Conservation (phyloP, 2,329 filamentous ascomycete genomes). For the Aciculosporium take region DNA sequence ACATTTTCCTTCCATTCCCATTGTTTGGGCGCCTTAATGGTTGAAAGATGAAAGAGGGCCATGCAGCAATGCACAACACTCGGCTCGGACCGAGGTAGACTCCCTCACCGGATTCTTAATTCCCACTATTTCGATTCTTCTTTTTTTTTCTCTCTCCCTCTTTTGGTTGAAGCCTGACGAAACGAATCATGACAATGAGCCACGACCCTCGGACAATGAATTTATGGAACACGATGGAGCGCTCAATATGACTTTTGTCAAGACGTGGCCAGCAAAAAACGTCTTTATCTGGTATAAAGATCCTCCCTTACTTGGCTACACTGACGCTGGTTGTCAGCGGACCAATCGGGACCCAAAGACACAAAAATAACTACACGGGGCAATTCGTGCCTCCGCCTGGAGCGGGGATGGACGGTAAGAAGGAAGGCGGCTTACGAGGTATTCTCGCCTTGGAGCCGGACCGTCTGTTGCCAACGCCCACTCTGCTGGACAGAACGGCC, state of each 20-base stretch:
- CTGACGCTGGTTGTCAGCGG: conserved; percentile 32
- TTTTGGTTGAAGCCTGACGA: conserved; percentile 27
- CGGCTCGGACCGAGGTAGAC: conserved; percentile 34
- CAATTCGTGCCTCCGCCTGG: conserved; percentile 5
- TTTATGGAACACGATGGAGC: conserved; percentile 1
- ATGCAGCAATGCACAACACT: conserved; percentile 48
- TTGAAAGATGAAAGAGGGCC: conserved; percentile 40
- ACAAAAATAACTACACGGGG: conserved; percentile 4
- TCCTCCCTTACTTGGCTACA: conserved; percentile 15
- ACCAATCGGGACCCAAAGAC: conserved; percentile 10
- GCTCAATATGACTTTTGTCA: conserved; percentile 12
- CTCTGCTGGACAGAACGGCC: conserved; percentile 19
- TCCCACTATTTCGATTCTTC: conserved; percentile 11
- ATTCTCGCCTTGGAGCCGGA: conserved; percentile 17
- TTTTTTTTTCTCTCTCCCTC: conserved; percentile 13
- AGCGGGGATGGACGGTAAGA: conserved; percentile 11
- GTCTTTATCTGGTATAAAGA: conserved; percentile 25
- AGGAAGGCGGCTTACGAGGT: conserved; percentile 14
- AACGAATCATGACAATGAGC: conserved; percentile 31
- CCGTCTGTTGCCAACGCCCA: conserved; percentile 7
- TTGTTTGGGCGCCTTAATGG: conserved; percentile 13
- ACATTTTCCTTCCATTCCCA: conserved; percentile 16
- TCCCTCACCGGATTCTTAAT: conserved; percentile 13
- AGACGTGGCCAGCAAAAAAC: conserved; percentile 19
- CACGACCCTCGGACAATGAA: conserved; percentile 22